A percentile compares a stretch with the other conserved stretches of the same genome.
phyloP scores from a whole-genome alignment of 2,329 filamentous ascomycete species.

The Ceratocystis cacaofunesta region DNA sequence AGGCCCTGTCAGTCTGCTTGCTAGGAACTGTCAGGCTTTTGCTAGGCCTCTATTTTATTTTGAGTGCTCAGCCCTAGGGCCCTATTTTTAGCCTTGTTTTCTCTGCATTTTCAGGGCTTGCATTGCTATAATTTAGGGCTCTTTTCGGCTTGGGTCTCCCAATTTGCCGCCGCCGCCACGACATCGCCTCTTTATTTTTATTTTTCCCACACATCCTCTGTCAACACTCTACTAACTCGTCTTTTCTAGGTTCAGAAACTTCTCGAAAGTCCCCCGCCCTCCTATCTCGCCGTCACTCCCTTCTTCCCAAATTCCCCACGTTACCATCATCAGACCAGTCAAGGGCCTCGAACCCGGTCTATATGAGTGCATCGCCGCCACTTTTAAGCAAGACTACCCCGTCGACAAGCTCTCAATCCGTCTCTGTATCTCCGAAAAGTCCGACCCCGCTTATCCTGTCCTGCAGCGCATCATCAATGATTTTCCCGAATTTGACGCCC shows the following conservation, averaged over 20 bases:
- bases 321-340: slow-evolving; percentile 84
- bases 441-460: slow-evolving; percentile 63
- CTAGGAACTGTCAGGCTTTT: no score
- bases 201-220: background rate
- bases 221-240: background rate
- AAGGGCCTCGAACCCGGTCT: slow-evolving; percentile 83
- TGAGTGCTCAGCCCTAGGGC: background rate
- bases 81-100: background rate
- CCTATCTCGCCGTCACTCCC: slow-evolving; percentile 37
- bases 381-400: slow-evolving; percentile 72
- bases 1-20: background rate
- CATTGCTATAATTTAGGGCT: background rate
- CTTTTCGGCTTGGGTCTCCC: background rate
- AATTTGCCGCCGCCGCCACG: background rate
- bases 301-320: slow-evolving; percentile 50
- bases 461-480: slow-evolving; percentile 57
- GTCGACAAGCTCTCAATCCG: slow-evolving; percentile 58
- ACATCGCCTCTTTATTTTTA: background rate
- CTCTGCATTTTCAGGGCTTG: background rate
- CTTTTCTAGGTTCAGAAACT: slow-evolving; percentile 34
- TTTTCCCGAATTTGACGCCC: slow-evolving; percentile 56
- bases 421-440: slow-evolving; percentile 62
- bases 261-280: slow-evolving; percentile 34
- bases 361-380: slow-evolving; percentile 82
- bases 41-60: background rate